Evolutionary conservation across 2,329 filamentous ascomycete species (phyloP).

Genomic region (Penicillium sp.): DNA sequence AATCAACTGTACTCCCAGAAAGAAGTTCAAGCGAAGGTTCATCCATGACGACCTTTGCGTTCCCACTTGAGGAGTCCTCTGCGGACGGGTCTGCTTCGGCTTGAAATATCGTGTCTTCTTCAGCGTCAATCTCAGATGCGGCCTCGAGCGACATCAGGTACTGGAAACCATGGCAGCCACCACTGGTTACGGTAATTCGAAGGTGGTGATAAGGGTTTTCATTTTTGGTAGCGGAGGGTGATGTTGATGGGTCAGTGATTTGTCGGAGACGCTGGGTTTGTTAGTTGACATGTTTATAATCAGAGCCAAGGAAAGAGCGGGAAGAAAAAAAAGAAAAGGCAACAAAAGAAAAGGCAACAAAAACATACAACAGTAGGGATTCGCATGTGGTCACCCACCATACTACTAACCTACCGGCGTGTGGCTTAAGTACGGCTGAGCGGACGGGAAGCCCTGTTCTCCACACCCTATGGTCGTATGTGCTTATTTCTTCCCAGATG

Average conservation of each 20-base stretch:
- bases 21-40: slow-evolving; percentile 83
- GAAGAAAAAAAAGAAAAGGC: slow-evolving; percentile 10
- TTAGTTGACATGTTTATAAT: neutral
- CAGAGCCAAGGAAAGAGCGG: slow-evolving; percentile 6
- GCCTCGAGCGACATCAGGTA: slow-evolving; percentile 87
- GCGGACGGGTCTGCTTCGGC: slow-evolving; percentile 52
- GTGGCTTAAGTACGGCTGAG: slow-evolving; percentile 54
- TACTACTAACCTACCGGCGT: slow-evolving; percentile 53
- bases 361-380: slow-evolving; percentile 52
- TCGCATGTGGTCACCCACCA: slow-evolving; percentile 54
- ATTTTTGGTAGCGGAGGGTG: slow-evolving; percentile 40
- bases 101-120: slow-evolving; percentile 89
- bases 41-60: slow-evolving; percentile 87
- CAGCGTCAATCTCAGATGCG: slow-evolving; percentile 60
- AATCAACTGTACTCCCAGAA: slow-evolving; percentile 94
- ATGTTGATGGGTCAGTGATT: slow-evolving; percentile 64
- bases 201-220: slow-evolving; percentile 80
- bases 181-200: slow-evolving; percentile 89
- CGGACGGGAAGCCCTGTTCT: slow-evolving; percentile 54
- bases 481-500: slow-evolving; percentile 21
- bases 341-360: slow-evolving; percentile 28
- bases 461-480: slow-evolving; percentile 53
- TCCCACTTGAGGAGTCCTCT: slow-evolving; percentile 41
- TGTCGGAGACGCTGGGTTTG: slow-evolving; percentile 66
- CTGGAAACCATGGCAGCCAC: slow-evolving; percentile 97